phyloP scores from a whole-genome alignment of 1,284 basidiomycete species.

The Clitocybe nebularis region DNA sequence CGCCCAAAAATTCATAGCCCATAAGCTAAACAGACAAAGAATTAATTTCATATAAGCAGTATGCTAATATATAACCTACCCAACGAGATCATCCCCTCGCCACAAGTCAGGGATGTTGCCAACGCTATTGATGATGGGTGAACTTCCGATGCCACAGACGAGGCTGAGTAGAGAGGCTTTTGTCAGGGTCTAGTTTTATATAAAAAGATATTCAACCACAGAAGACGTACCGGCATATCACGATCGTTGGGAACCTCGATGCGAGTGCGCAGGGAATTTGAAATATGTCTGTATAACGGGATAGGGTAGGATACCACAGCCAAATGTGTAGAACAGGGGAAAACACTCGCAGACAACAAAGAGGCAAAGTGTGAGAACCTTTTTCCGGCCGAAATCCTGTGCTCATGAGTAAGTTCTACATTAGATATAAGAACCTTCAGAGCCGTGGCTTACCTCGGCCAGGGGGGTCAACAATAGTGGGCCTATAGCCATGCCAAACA shows the following conservation, averaged over 20 bases:
- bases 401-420: too few species aligned
- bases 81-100: slow-evolving; percentile 14
- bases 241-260: slow-evolving; percentile 13
- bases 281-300: slow-evolving; percentile 14
- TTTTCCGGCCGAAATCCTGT: slow-evolving; percentile 19
- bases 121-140: slow-evolving; percentile 16
- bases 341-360: slow-evolving; percentile 16
- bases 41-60: too few species aligned
- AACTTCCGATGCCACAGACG: slow-evolving; percentile 16
- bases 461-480: slow-evolving; percentile 18
- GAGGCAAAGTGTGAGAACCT: slow-evolving; percentile 15
- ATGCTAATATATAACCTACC: slow-evolving; percentile 10
- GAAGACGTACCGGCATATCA: slow-evolving; percentile 15
- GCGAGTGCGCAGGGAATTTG: slow-evolving; percentile 20
- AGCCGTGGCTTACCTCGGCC: slow-evolving; percentile 15
- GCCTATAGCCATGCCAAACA: slow-evolving; percentile 17
- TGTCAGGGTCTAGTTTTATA: neutral
- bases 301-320: slow-evolving; percentile 14
- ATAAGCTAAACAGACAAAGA: slow-evolving; percentile 9
- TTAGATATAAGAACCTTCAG: too few species aligned
- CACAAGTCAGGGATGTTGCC: slow-evolving; percentile 19
- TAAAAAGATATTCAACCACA: neutral
- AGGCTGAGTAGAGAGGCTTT: slow-evolving; percentile 7
- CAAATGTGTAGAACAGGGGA: neutral
- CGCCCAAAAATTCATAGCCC: slow-evolving; percentile 20